Evolutionary conservation across 192 early-diverging fungal genomes (phyloP).

Genomic region (Chytriomyces confervae): DNA sequence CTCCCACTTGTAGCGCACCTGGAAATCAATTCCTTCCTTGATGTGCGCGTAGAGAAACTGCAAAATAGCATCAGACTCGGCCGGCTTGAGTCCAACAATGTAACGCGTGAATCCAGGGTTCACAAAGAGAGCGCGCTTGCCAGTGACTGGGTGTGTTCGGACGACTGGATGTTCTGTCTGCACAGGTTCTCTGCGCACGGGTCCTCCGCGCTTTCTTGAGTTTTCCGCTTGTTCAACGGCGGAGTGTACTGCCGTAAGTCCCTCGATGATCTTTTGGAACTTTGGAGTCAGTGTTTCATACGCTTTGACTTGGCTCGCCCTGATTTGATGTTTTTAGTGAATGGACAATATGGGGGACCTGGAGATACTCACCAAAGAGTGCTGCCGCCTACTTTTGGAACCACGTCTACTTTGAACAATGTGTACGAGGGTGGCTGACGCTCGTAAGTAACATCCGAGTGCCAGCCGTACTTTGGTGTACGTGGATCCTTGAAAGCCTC

Average conservation of each 20-base stretch:
- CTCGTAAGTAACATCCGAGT: conserved; percentile 35
- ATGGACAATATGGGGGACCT: too few species aligned
- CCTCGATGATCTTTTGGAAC: conserved; percentile 62
- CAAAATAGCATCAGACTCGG: conserved; percentile 63
- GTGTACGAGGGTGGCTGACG: conserved; percentile 29
- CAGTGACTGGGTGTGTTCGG: conserved; percentile 74
- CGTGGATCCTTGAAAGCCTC: background rate
- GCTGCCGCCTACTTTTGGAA: conserved; percentile 27
- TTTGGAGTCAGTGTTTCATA: conserved; percentile 52
- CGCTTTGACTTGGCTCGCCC: conserved; percentile 11
- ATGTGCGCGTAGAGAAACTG: conserved; percentile 64
- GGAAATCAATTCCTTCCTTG: conserved; percentile 57
- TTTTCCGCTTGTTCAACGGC: conserved; percentile 40
- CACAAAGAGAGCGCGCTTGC: conserved; percentile 68
- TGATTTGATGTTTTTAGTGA: background rate
- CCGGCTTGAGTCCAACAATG: conserved; percentile 55
- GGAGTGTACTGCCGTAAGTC: conserved; percentile 61
- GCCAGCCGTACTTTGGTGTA: conserved; percentile 4
- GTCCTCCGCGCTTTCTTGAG: conserved; percentile 35
- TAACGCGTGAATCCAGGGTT: conserved; percentile 68
- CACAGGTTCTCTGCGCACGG: conserved; percentile 33
- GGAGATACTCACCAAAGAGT: conserved; percentile 3
- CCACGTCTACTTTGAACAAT: conserved; percentile 27
- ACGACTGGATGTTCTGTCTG: conserved; percentile 47
- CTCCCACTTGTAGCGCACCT: conserved; percentile 64